Evolutionary conservation across 1,139 yeast species (phyloP).

Genomic region (Blastobotrys aristatus): DNA sequence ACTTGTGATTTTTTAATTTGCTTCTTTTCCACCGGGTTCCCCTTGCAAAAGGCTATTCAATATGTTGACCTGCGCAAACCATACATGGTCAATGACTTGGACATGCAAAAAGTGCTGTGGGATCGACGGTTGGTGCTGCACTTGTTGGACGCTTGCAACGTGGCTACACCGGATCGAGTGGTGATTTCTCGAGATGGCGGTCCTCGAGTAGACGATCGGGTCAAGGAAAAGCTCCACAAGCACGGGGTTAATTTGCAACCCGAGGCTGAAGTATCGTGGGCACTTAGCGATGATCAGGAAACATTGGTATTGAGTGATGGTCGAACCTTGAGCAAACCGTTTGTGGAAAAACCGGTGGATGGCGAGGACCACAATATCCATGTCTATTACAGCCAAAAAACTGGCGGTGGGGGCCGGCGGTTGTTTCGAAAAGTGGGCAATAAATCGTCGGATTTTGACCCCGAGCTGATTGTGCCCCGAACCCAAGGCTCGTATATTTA

Average conservation of each 20-base stretch:
- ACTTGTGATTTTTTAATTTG: slow-evolving; percentile 93
- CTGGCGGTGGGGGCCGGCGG: slow-evolving; percentile 97
- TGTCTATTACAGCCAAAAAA: slow-evolving; percentile 79
- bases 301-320: slow-evolving; percentile 73
- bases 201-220: slow-evolving; percentile 70
- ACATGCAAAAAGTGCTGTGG: slow-evolving; percentile 92
- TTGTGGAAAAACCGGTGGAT: slow-evolving; percentile 97
- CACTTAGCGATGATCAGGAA: slow-evolving; percentile 67
- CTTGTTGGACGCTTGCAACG: slow-evolving; percentile 74
- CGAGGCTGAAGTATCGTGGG: slow-evolving; percentile 67
- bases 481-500: slow-evolving; percentile 89
- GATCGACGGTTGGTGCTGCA: slow-evolving; percentile 86
- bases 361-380: slow-evolving; percentile 98
- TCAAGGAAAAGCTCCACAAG: slow-evolving; percentile 48
- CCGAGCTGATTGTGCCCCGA: slow-evolving; percentile 66
- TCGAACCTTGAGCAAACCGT: slow-evolving; percentile 70
- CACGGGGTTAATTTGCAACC: slow-evolving; percentile 52
- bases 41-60: slow-evolving; percentile 88
- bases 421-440: slow-evolving; percentile 94
- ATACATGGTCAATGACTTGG: slow-evolving; percentile 78
- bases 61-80: slow-evolving; percentile 91
- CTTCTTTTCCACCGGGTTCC: slow-evolving; percentile 94
- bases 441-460: slow-evolving; percentile 94
- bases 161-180: slow-evolving; percentile 82
- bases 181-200: slow-evolving; percentile 97